phyloP scores from a whole-genome alignment of 1,284 basidiomycete species.

The Ganoderma lucidum region DNA sequence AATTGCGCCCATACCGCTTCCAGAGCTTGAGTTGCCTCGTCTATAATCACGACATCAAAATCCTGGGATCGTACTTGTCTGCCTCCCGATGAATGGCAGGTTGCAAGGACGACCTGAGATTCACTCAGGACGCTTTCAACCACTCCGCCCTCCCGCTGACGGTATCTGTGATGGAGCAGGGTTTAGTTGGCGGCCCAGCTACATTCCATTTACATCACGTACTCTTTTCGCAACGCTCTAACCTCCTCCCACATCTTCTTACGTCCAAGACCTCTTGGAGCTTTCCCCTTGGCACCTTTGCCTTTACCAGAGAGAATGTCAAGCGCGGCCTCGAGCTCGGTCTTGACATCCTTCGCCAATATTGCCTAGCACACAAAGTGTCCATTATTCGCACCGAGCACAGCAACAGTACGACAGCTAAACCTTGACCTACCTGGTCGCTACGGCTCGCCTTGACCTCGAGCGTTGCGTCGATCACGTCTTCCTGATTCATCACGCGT shows the following conservation, averaged over 20 bases:
- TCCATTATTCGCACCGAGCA: background rate
- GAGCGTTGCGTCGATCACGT: conserved; percentile 82
- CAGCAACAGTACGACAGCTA: background rate
- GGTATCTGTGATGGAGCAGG: conserved; percentile 62
- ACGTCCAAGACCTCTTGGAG: conserved; percentile 78
- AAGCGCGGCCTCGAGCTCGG: conserved; percentile 79
- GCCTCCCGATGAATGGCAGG: conserved; percentile 91
- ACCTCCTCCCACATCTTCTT: conserved; percentile 94
- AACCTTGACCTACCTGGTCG: conserved; percentile 61
- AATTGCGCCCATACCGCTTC: conserved; percentile 73
- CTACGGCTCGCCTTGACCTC: conserved; percentile 86
- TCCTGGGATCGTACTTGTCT: conserved; percentile 76
- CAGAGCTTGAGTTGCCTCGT: conserved; percentile 97
- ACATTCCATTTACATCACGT: conserved; percentile 34
- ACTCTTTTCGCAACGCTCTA: conserved; percentile 91
- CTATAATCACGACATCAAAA: conserved; percentile 95
- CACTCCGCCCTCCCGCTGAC: conserved; percentile 86
- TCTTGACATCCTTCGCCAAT: conserved; percentile 86
- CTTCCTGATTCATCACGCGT: conserved; percentile 79
- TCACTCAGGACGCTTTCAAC: conserved; percentile 81
- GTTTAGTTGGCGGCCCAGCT: conserved; percentile 6
- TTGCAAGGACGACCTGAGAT: conserved; percentile 89
- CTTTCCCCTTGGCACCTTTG: conserved; percentile 78
- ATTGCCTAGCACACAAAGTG: conserved; percentile 52
- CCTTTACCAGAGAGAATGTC: conserved; percentile 78